Conservation (phyloP, 768 basidiomycete genomes). For the Leccinum imitatum region DNA sequence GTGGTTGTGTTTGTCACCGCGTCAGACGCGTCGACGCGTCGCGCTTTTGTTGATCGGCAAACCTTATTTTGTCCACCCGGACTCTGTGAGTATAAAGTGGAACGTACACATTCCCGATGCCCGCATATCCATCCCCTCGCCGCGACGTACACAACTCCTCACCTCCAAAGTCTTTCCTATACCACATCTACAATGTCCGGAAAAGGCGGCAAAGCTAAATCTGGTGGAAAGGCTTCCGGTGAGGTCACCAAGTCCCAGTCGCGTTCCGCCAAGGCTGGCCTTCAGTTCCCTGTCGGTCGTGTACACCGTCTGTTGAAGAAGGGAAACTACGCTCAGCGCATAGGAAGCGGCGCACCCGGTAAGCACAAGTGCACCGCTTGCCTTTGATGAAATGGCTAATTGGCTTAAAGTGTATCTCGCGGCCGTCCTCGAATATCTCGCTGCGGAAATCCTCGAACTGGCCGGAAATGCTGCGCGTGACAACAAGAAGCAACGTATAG, state of each 20-base stretch:
- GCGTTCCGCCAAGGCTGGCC: slow-evolving; percentile 42
- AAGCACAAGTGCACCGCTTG: background rate
- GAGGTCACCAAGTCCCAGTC: slow-evolving; percentile 35
- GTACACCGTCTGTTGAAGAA: slow-evolving; percentile 58
- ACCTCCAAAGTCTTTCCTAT: background rate
- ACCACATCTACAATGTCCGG: slow-evolving; percentile 36
- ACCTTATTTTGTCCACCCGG: slow-evolving; percentile 32
- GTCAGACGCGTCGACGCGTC: slow-evolving; percentile 37
- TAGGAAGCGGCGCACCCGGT: slow-evolving; percentile 55
- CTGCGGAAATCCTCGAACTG: slow-evolving; percentile 62
- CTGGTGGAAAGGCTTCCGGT: slow-evolving; percentile 61
- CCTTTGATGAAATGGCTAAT: background rate
- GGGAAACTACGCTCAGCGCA: slow-evolving; percentile 57
- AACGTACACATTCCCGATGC: slow-evolving; percentile 1
- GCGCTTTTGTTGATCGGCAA: slow-evolving; percentile 38
- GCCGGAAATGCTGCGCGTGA: slow-evolving; percentile 57
- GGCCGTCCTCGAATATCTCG: slow-evolving; percentile 60
- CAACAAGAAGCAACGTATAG: slow-evolving; percentile 62
- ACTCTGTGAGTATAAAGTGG: slow-evolving; percentile 30
- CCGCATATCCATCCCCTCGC: slow-evolving; percentile 11
- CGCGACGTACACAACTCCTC: background rate
- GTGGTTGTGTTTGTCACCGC: slow-evolving; percentile 38
- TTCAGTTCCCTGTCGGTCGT: slow-evolving; percentile 58
- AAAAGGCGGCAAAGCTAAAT: slow-evolving; percentile 57
- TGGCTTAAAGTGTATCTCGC: slow-evolving; percentile 50